Evolutionary conservation across 1,284 basidiomycete species (phyloP).

Genomic region (Ustilago nuda): DNA sequence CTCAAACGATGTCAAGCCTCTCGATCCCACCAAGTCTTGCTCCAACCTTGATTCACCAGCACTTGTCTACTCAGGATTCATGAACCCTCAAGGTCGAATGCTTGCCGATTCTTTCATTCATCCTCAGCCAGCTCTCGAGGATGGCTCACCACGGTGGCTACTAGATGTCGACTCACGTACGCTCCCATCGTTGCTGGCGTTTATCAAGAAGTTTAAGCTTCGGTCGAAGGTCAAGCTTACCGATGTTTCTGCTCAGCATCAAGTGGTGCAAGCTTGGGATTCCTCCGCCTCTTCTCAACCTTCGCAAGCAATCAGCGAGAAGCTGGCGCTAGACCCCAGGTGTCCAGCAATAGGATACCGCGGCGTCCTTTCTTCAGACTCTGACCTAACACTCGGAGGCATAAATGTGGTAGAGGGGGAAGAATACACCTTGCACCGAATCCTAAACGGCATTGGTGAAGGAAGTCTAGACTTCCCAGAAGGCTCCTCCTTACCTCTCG

Average conservation of each 20-base stretch:
- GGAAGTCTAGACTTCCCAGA: slow-evolving; percentile 82
- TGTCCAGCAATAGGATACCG: slow-evolving; percentile 58
- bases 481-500: slow-evolving; percentile 85
- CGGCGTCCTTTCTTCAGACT: slow-evolving; percentile 19
- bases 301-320: not conserved
- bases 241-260: slow-evolving; percentile 80
- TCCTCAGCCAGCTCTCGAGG: slow-evolving; percentile 57
- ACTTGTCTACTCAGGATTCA: slow-evolving; percentile 79
- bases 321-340: slow-evolving; percentile 43
- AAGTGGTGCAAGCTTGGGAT: slow-evolving; percentile 83
- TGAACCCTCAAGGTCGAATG: slow-evolving; percentile 91
- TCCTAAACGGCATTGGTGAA: slow-evolving; percentile 87
- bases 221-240: slow-evolving; percentile 85
- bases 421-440: slow-evolving; percentile 81
- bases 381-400: not conserved
- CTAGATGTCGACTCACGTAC: slow-evolving; percentile 79
- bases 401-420: slow-evolving; percentile 1
- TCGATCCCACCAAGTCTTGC: slow-evolving; percentile 11
- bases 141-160: slow-evolving; percentile 73
- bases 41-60: not conserved
- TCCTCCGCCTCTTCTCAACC: not conserved
- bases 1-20: slow-evolving; percentile 73
- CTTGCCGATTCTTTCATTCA: slow-evolving; percentile 89
- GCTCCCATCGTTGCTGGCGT: slow-evolving; percentile 73
- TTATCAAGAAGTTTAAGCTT: slow-evolving; percentile 86